Base-by-base conservation (phyloP, 208 protist genomes). In the Trypanosoma brucei region DNA sequence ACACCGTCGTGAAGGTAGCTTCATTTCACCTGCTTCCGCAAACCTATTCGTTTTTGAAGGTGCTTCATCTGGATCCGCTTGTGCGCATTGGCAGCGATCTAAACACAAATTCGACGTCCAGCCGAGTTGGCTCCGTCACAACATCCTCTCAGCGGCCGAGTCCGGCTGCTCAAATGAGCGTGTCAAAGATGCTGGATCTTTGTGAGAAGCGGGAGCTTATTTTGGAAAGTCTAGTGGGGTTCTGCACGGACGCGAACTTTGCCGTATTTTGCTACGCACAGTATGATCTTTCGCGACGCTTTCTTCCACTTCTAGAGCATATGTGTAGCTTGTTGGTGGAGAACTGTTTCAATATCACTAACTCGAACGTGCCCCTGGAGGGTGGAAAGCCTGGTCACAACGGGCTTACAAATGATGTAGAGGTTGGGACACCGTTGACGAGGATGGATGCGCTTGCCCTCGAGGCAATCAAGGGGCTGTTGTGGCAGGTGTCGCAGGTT, bases 281-380 rank as follows among this genome's bases (percentile, higher is more conserved):
- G 65, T 97, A 94, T 79, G 88, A 95, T 62, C 83, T 93, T n/a
- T 91, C 84, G 30, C 84, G 75, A 72, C 65, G 72, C 22, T 89
- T 86, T 72, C 35, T 70, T 8, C 78, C 84, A 0, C 46, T 96
- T 14, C 75, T 95, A 31, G 75, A 75, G 38, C 70, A 76, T 57
- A 42, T 96, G n/a, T 91, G 76, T 45, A 68, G 77, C 34, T 68
- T 86, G 44, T 75, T 95, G 30, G 65, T 80, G 49, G 71, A 76
- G 51, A 79, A 80, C 56, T 73, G 68, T 38, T 66, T 73, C 63
- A 55, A 49, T 48, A 42, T 67, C 31, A 30, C 6, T 30, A 46
- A 67, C 36, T 22, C 44, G 13, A 49, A 35, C 13, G 31, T 22
- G 2, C 8, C 46, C 37, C 14, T n/a, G 37, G 30, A 8, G 5